Evolutionary conservation across 2,329 filamentous ascomycete species (phyloP), one percentile per base, ranked within the genome.

Genomic region (Fusarium verrucosum): DNA sequence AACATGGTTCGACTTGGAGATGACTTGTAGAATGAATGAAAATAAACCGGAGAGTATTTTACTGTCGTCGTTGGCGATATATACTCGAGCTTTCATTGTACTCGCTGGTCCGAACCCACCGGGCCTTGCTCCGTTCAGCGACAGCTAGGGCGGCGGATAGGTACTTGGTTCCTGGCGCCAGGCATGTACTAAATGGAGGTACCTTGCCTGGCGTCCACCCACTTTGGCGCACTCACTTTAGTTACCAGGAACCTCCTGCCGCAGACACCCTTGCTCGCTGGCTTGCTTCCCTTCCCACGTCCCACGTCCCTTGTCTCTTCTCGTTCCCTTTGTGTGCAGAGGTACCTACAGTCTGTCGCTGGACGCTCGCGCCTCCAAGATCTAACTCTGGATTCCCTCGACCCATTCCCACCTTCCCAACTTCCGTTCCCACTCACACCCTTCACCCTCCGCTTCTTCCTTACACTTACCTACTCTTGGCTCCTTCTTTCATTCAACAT

Each of bases 401-500:
- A 70, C 70, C 70, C 70, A 70, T 72, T 68, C 69, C 66, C 63
- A 46, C 62, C 66, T 72, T 72, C 69, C 67, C 65, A 66, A 47
- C 58, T 70, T 62, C 58, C 58, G 65, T 70, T 66, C 59, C 68
- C 69, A 67, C 69, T 62, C 69, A 69, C 58, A 70, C 68, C 57
- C 67, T 68, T 68, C 55, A 62, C 66, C 56, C 53, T 68, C 54
- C 56, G 51, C 59, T 65, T 66, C 68, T 62, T 71, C 65, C 63
- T 71, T 65, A 56, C 69, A 64, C 64, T 68, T 58, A 49, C 35
- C n/a, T n/a, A 56, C 69, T 66, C 64, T 68, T 58, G 51, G 37
- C n/a, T n/a, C n/a, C n/a, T 53, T 57, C 61, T 58, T 68, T 58
- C 54, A 65, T 72, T 47, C 44, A 53, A 53, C 58, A 59, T 62